Evolutionary conservation across 78 protist genomes (phyloP).

Genomic region (Planoprotostelium fungivorum): DNA sequence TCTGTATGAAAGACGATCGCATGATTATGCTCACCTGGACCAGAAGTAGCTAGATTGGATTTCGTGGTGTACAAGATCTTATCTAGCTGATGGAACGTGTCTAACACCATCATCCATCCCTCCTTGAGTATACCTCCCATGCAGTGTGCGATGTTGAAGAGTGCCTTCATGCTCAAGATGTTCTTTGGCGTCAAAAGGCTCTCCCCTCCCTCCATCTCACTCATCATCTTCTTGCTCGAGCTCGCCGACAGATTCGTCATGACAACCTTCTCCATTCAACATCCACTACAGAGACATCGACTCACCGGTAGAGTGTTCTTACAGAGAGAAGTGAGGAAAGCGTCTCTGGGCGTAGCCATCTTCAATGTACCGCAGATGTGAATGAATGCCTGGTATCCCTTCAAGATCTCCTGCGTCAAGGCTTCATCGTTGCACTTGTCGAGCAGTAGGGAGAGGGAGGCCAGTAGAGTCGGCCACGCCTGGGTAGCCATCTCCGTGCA

Average conservation of each 20-base stretch:
- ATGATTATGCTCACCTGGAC: background rate
- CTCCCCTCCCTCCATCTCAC: background rate
- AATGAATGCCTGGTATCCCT: conserved; percentile 46
- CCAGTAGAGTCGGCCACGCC: conserved; percentile 49
- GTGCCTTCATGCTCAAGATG: conserved; percentile 38
- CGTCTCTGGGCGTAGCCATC: conserved; percentile 58
- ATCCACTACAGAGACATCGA: background rate
- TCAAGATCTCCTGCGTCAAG: conserved; percentile 50
- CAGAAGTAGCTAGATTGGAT: background rate
- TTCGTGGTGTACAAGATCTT: conserved; percentile 10
- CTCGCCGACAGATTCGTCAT: background rate
- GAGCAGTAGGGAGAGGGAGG: conserved; percentile 43
- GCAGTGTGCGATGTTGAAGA: conserved; percentile 68
- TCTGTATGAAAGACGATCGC: background rate
- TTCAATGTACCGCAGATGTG: conserved; percentile 56
- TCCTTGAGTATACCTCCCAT: conserved; percentile 57
- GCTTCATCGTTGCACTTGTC: conserved; percentile 50
- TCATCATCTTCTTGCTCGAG: conserved; percentile 1
- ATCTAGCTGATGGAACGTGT: conserved; percentile 48
- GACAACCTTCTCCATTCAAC: conserved; percentile 5
- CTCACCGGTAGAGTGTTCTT: conserved; percentile 9
- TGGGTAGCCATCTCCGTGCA: conserved; percentile 51
- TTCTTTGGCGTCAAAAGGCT: conserved; percentile 32
- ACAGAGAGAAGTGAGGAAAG: conserved; percentile 57
- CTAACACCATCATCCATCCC: conserved; percentile 57